These are phyloP conservation scores for Tilletia caries DNA, from an alignment of 1,284 basidiomycete genomes.

Conservation along the genomic window DNA sequence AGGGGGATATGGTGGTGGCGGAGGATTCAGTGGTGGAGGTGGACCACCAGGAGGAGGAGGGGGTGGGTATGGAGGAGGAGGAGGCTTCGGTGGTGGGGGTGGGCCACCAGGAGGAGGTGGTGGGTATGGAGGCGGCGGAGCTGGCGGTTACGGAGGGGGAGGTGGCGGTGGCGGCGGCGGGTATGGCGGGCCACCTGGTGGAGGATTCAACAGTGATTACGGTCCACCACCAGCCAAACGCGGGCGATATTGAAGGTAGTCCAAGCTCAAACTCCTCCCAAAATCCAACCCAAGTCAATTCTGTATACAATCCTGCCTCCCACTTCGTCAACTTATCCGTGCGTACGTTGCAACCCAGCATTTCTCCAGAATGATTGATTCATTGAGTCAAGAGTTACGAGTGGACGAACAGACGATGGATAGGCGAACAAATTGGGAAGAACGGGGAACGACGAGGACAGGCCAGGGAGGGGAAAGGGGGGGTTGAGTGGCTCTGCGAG, in stretches of 20 bases:
- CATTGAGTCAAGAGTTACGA: no score
- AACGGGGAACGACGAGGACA: no score
- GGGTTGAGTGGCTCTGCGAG: no score
- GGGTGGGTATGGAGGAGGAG: neutral
- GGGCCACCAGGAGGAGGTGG: neutral
- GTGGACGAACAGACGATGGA: no score
- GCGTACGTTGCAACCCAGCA: no score
- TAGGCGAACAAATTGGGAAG: no score
- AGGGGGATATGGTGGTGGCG: neutral
- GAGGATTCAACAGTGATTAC: neutral
- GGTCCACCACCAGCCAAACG: conserved; percentile 10
- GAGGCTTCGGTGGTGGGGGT: neutral
- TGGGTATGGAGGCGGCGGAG: conserved; percentile 7
- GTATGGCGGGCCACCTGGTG: neutral
- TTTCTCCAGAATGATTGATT: no score
- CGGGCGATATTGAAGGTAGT: conserved; percentile 1
- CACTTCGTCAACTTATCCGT: no score
- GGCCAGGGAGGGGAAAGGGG: no score
- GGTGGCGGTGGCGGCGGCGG: conserved; percentile 1
- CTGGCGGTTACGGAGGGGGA: neutral
- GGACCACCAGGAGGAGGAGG: neutral
- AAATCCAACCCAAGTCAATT: neutral
- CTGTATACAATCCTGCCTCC: neutral
- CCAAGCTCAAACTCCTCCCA: no score
- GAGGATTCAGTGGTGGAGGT: neutral